Evolutionary conservation across 108 stramenopile genomes (phyloP).

Genomic region (Fragilaria crotonensis): DNA sequence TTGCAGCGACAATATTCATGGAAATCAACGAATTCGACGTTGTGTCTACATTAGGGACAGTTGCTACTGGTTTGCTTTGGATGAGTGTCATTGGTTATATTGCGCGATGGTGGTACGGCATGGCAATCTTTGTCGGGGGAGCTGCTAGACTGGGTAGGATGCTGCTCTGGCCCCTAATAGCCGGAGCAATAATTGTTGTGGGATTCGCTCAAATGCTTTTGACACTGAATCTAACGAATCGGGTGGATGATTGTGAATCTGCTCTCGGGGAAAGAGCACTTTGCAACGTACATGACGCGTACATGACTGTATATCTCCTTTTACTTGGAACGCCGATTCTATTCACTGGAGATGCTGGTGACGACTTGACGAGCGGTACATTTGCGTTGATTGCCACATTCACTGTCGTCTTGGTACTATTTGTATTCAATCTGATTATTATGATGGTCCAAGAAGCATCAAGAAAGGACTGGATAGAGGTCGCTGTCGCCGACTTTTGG

Average conservation of each 20-base stretch:
- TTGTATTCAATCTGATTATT: slow-evolving; percentile 16
- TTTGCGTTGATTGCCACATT: slow-evolving; percentile 15
- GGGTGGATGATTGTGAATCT: slow-evolving; percentile 12
- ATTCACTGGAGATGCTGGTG: slow-evolving; percentile 8
- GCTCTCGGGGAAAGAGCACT: slow-evolving; percentile 6
- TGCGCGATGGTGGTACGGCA: slow-evolving; percentile 28
- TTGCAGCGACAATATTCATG: slow-evolving; percentile 7
- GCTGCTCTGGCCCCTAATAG: slow-evolving; percentile 29
- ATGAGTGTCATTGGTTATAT: slow-evolving; percentile 28
- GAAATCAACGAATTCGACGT: background rate
- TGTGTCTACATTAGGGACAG: slow-evolving; percentile 16
- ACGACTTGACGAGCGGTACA: slow-evolving; percentile 5
- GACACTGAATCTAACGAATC: slow-evolving; percentile 11
- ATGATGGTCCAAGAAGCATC: slow-evolving; percentile 17
- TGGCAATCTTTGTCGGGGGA: slow-evolving; percentile 31
- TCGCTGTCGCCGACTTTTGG: slow-evolving; percentile 33
- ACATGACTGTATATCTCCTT: slow-evolving; percentile 23
- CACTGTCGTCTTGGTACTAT: slow-evolving; percentile 16
- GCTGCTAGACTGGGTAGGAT: slow-evolving; percentile 6
- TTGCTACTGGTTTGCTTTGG: slow-evolving; percentile 30
- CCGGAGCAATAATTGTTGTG: slow-evolving; percentile 17
- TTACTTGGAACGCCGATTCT: slow-evolving; percentile 24
- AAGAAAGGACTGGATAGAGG: slow-evolving; percentile 10
- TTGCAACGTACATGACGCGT: slow-evolving; percentile 29
- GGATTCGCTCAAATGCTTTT: slow-evolving; percentile 31